These are phyloP conservation scores for Didymella pinodella DNA, from an alignment of 2,329 filamentous ascomycete species.

Conservation along the genomic window DNA sequence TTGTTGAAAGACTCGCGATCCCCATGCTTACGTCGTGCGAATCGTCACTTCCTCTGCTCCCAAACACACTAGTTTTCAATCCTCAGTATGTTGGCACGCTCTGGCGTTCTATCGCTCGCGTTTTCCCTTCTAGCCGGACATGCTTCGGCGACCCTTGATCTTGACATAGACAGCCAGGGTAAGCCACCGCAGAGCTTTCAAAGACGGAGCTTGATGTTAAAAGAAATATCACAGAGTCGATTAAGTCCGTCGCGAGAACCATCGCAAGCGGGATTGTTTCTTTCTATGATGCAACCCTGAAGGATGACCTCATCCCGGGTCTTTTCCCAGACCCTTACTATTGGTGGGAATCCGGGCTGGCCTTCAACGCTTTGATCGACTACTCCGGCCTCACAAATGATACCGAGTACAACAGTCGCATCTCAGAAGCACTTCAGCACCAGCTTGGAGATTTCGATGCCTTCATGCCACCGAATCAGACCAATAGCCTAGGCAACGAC, in stretches of 20 bases:
- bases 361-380: conserved; percentile 40
- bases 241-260: conserved; percentile 32
- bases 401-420: conserved; percentile 48
- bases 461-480: conserved; percentile 52
- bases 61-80: background rate
- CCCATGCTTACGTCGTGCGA: background rate
- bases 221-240: conserved; percentile 29
- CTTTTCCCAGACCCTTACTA: conserved; percentile 33
- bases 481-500: conserved; percentile 66
- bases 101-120: conserved; percentile 28
- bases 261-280: conserved; percentile 34
- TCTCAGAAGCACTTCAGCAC: conserved; percentile 51
- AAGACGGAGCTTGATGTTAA: background rate
- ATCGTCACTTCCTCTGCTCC: background rate
- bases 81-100: conserved; percentile 30
- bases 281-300: conserved; percentile 28
- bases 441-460: conserved; percentile 48
- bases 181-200: background rate
- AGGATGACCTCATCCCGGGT: conserved; percentile 22
- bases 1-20: conserved; percentile 4
- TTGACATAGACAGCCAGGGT: conserved; percentile 35
- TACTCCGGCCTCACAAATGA: conserved; percentile 57
- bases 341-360: conserved; percentile 35
- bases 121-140: conserved; percentile 24
- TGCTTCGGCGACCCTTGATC: conserved; percentile 22